Evolutionary conservation across 2,329 filamentous ascomycete species (phyloP), one percentile per base, ranked within the genome.

Genomic region (Aspergillus costaricaensis): DNA sequence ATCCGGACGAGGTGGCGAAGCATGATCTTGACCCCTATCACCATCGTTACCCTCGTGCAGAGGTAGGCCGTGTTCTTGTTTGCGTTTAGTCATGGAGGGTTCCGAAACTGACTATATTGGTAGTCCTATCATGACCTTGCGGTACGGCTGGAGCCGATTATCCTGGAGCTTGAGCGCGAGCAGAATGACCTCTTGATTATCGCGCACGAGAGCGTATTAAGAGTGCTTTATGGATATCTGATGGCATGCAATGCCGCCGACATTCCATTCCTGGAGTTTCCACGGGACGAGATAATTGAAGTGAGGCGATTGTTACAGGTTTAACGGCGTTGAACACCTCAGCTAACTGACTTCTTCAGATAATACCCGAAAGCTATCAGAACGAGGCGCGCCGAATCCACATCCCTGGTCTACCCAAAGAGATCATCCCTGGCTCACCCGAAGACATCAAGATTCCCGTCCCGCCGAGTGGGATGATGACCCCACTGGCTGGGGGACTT

Each of bases 131-230:
- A 99, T 74, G 95, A 99, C 72, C 87, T 99, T 47, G 95, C 95
- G n/a, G 95, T 99, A 61, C 91, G 95, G 21, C 87, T 99, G 50
- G 95, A 99, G 75, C 96, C 95, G 43, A 96, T 99, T 71, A 99
- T 99, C 72, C 86, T 99, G 30, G 95, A 99, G 75, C 85, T 99
- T 14, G 95, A 99, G 80, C 89, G 95, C 47, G 95, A 99, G 79
- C 91, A 97, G 70, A 96, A 96, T 67, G 95, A 99, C 74, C 84
- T 99, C n/a, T 85, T 99, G 56, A 97, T 99, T 72, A 97, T 99
- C 67, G 95, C 95, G 0, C 95, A 99, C 76, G 95, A 99, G 76
- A 96, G 92, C 55, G 95, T 99, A n/a, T 84, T 99, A 50, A 91
- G 95, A 47, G 95, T 99, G 23, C 84, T 99, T 3, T 99, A 99